phyloP scores from a whole-genome alignment of 1,284 basidiomycete species.

The Pseudozyma sp. region DNA sequence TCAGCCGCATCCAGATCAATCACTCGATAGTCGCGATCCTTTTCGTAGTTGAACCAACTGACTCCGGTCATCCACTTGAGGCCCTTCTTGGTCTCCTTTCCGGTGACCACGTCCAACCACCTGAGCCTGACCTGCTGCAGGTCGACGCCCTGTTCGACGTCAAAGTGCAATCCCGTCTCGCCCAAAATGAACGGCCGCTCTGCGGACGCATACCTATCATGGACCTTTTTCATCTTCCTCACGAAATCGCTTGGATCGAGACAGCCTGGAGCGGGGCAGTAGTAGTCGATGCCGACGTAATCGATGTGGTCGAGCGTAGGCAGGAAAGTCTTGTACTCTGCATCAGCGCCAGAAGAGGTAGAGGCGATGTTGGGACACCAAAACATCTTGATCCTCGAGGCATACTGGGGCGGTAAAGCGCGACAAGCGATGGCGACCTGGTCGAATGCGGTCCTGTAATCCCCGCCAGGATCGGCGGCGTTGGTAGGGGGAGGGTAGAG shows the following conservation, averaged over 20 bases:
- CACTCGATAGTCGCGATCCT: slow-evolving; percentile 39
- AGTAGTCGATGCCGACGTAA: slow-evolving; percentile 45
- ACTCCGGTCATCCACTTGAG: slow-evolving; percentile 17
- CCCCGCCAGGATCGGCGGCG: slow-evolving; percentile 9
- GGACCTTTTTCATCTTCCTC: slow-evolving; percentile 26
- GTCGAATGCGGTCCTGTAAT: slow-evolving; percentile 24
- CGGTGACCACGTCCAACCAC: slow-evolving; percentile 26
- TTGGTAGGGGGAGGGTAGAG: slow-evolving; percentile 21
- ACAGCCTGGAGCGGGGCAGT: slow-evolving; percentile 25
- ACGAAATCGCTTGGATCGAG: slow-evolving; percentile 23
- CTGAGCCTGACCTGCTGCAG: slow-evolving; percentile 14
- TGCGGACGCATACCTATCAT: slow-evolving; percentile 19
- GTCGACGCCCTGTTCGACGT: neutral
- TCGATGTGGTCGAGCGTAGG: slow-evolving; percentile 21
- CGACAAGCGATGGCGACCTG: slow-evolving; percentile 28
- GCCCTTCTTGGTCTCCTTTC: slow-evolving; percentile 6
- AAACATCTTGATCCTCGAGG: slow-evolving; percentile 27
- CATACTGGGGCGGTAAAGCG: neutral
- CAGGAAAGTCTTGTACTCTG: slow-evolving; percentile 28
- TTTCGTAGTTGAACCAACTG: slow-evolving; percentile 48
- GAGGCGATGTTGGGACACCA: slow-evolving; percentile 49
- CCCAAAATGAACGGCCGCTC: slow-evolving; percentile 25
- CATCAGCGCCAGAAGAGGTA: slow-evolving; percentile 9
- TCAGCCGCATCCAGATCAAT: neutral
- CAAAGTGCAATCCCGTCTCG: slow-evolving; percentile 42